Evolutionary conservation across 108 stramenopile genomes (phyloP).

Genomic region (Cyclotella sp.): DNA sequence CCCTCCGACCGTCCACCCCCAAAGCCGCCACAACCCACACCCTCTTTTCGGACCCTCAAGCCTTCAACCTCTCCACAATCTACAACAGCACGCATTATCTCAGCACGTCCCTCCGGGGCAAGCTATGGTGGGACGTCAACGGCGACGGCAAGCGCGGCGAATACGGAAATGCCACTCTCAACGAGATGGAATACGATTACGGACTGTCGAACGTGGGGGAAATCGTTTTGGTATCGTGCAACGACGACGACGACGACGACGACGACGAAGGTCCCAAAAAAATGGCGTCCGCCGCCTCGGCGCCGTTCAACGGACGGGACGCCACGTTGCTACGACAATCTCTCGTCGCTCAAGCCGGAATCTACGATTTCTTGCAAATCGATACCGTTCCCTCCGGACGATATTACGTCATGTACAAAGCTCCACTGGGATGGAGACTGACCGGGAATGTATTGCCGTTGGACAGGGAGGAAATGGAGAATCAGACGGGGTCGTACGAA

Average conservation of each 20-base stretch:
- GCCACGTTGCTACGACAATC: not conserved
- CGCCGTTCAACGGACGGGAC: not conserved
- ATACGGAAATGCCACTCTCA: slow-evolving; percentile 20
- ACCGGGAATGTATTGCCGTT: slow-evolving; percentile 28
- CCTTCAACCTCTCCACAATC: slow-evolving; percentile 1
- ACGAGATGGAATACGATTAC: slow-evolving; percentile 35
- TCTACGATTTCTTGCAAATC: slow-evolving; percentile 6
- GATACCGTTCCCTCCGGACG: slow-evolving; percentile 21
- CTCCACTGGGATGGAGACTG: slow-evolving; percentile 16
- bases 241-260: not conserved
- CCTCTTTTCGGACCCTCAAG: slow-evolving; percentile 13
- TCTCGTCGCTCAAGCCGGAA: slow-evolving; percentile 9
- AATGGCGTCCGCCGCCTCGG: not conserved
- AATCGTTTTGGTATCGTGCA: slow-evolving; percentile 22
- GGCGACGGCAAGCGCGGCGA: slow-evolving; percentile 34
- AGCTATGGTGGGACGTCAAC: slow-evolving; percentile 32
- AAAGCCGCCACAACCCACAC: slow-evolving; percentile 18
- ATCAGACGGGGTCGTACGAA: not conserved
- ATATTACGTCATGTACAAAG: slow-evolving; percentile 42
- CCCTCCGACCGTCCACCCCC: slow-evolving; percentile 7
- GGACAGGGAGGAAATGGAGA: too few relatives aligned
- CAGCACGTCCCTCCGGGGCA: not conserved
- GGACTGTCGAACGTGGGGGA: slow-evolving; percentile 18
- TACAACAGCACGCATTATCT: slow-evolving; percentile 20
- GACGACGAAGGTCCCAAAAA: not conserved